Percentiles rank a stretch among this genome's conserved stretches.
These are phyloP conservation scores for Royoungia palumana DNA, from an alignment of 768 basidiomycete genomes.

Conservation along the genomic window DNA sequence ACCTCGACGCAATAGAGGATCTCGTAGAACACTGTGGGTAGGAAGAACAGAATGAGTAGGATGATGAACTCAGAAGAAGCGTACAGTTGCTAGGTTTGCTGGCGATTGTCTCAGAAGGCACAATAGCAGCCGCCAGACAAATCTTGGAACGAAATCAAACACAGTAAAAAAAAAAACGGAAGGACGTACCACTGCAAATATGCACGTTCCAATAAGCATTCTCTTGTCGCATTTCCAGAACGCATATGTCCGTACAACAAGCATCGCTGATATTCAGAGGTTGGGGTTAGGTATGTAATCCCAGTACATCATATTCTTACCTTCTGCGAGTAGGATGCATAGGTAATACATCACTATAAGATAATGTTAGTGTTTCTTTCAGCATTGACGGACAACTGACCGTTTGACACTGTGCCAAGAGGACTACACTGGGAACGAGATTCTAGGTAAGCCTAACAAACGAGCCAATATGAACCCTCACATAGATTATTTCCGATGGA, in stretches of 20 bases:
- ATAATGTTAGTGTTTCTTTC: not conserved
- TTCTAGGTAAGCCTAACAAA: not conserved
- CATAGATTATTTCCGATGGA: constrained; percentile 4
- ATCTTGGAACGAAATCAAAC: not conserved
- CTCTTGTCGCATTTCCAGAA: constrained; percentile 18
- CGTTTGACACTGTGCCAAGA: constrained; percentile 8
- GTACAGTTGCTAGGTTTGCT: constrained; percentile 3
- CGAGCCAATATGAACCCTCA: not conserved
- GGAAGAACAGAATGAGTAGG: not conserved
- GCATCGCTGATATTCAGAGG: constrained; percentile 7
- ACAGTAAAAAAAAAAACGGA: not conserved
- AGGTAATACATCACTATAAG: constrained; percentile 13
- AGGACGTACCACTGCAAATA: constrained; percentile 9
- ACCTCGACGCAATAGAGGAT: constrained; percentile 8
- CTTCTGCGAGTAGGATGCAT: constrained; percentile 16
- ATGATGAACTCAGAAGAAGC: not conserved
- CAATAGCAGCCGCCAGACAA: constrained; percentile 3
- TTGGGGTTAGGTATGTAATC: not conserved
- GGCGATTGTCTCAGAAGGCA: constrained; percentile 7
- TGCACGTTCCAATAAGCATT: constrained; percentile 15
- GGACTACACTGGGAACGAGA: constrained; percentile 8
- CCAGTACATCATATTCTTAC: constrained; percentile 4
- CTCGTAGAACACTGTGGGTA: constrained; percentile 8
- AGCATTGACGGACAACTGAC: not conserved
- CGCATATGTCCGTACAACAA: constrained; percentile 18